Percentiles rank a stretch among this genome's conserved stretches.
Conservation (phyloP, 805 yeast species). For the Lachancea sp. region DNA sequence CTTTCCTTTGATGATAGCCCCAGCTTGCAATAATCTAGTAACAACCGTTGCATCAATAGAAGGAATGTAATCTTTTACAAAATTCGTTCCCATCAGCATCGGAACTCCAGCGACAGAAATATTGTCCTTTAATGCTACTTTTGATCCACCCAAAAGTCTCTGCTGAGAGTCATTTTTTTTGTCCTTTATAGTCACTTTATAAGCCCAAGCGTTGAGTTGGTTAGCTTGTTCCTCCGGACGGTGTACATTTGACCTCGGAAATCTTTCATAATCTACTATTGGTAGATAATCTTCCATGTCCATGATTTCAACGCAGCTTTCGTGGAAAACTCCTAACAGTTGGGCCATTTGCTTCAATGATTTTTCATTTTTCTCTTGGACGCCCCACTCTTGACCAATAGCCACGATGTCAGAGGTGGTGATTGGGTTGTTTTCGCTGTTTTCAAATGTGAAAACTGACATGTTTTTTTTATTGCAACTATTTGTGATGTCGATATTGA, state of each 20-base stretch:
- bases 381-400: too few species aligned
- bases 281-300: background rate
- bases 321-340: too few species aligned
- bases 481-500: too few species aligned
- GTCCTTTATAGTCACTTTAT: background rate
- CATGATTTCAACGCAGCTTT: conserved; percentile 28
- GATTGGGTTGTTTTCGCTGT: too few species aligned
- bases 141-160: background rate
- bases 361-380: too few species aligned
- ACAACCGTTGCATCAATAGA: conserved; percentile 35
- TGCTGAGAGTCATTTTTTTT: background rate
- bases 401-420: too few species aligned
- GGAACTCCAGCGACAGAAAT: conserved; percentile 33
- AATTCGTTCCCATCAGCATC: conserved; percentile 34
- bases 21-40: conserved; percentile 32
- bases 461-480: too few species aligned
- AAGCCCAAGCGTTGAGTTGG: background rate
- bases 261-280: background rate
- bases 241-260: background rate
- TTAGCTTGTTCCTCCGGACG: background rate
- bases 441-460: too few species aligned
- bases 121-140: background rate
- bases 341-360: too few species aligned
- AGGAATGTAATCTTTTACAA: conserved; percentile 31
- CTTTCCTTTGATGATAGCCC: conserved; percentile 32